phyloP scores from a whole-genome alignment of 352 stramenopile genomes.

The Phytophthora pisi region DNA sequence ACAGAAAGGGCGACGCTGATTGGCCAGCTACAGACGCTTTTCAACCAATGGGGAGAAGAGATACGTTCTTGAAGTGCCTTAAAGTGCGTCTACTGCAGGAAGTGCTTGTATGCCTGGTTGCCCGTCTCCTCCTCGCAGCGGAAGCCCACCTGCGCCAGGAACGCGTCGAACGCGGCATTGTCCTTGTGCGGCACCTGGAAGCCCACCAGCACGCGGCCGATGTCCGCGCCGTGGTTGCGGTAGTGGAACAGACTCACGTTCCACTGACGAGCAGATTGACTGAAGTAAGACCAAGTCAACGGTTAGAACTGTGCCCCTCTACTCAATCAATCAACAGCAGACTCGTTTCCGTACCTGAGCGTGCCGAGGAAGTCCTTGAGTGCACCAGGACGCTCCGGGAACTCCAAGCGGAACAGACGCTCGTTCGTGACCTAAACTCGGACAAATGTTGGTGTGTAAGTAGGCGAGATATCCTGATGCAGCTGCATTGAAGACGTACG shows the following conservation, averaged over 20 bases:
- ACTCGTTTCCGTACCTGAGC: constrained; percentile 51
- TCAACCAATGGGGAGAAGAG: constrained; percentile 6
- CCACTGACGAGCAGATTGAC: constrained; percentile 75
- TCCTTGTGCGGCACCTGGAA: constrained; percentile 90
- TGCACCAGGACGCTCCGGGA: constrained; percentile 92
- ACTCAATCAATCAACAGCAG: no score
- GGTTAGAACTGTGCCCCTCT: not conserved
- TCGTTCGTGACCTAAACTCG: constrained; percentile 82
- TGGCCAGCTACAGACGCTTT: constrained; percentile 5
- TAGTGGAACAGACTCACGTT: constrained; percentile 99
- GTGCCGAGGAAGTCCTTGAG: constrained; percentile 93
- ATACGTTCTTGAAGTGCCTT: constrained; percentile 8
- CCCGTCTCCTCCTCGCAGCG: constrained; percentile 82
- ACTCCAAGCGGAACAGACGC: constrained; percentile 96
- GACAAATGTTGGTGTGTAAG: not conserved
- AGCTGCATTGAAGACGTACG: constrained; percentile 32
- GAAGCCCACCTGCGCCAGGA: constrained; percentile 78
- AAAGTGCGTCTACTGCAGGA: constrained; percentile 42
- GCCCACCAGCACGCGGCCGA: constrained; percentile 96
- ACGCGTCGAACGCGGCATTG: constrained; percentile 61
- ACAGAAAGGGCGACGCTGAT: constrained; percentile 7
- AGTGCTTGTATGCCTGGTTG: constrained; percentile 85
- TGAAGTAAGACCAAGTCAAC: constrained; percentile 10
- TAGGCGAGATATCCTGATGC: no score
- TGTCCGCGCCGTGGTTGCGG: constrained; percentile 98